These are phyloP conservation scores for Arthrocladium fulminans DNA, from an alignment of 2,329 filamentous ascomycete genomes.

Conservation along the genomic window DNA sequence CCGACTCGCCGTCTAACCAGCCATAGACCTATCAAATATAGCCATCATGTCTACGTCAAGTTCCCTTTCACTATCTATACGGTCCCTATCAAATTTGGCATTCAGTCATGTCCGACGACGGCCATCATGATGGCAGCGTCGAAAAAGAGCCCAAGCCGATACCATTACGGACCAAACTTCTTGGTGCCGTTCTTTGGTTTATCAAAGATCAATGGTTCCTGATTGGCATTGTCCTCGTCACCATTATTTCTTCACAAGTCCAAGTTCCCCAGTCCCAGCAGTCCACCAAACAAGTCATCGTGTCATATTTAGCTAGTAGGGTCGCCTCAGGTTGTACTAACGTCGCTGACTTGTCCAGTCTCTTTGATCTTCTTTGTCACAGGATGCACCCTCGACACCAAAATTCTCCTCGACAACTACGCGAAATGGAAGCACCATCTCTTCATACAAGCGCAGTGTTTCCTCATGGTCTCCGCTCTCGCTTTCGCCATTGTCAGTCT, in stretches of 20 bases:
- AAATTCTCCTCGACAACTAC: slow-evolving; percentile 52
- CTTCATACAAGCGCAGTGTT: slow-evolving; percentile 59
- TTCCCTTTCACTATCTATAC: neutral
- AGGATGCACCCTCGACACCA: slow-evolving; percentile 57
- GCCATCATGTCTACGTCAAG: neutral
- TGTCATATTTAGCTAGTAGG: slow-evolving; percentile 54
- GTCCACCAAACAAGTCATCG: slow-evolving; percentile 39
- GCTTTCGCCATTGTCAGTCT: slow-evolving; percentile 50
- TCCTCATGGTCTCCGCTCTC: slow-evolving; percentile 56
- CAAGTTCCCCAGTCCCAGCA: slow-evolving; percentile 48
- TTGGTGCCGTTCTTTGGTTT: slow-evolving; percentile 12
- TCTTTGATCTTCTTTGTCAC: slow-evolving; percentile 63
- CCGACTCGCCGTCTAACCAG: neutral
- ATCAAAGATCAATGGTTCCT: slow-evolving; percentile 56
- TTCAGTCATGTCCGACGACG: slow-evolving; percentile 2
- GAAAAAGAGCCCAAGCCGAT: neutral
- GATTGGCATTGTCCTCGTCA: slow-evolving; percentile 49
- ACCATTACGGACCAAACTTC: neutral
- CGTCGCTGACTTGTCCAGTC: slow-evolving; percentile 26
- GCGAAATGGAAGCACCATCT: slow-evolving; percentile 60
- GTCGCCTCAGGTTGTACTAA: neutral
- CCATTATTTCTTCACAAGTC: slow-evolving; percentile 47
- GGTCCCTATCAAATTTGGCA: neutral
- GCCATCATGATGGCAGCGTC: neutral
- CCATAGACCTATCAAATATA: neutral